phyloP scores from a whole-genome alignment of 345 rosid species.

The Lumnitzera racemosa region DNA sequence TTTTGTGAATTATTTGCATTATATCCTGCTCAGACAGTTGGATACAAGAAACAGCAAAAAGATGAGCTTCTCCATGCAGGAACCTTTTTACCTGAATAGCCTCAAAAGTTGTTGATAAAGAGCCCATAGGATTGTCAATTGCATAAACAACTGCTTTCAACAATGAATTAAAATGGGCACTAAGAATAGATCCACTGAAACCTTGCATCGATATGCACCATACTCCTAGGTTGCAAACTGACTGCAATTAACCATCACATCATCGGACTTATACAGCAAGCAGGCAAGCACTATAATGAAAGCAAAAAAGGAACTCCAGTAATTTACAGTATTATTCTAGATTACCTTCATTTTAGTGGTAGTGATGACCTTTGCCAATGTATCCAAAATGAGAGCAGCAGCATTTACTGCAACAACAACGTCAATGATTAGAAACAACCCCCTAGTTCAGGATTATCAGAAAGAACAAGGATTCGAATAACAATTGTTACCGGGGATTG shows the following conservation, averaged over 20 bases:
- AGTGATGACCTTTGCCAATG: slow-evolving; percentile 28
- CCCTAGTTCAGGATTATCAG: not conserved
- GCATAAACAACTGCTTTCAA: slow-evolving; percentile 44
- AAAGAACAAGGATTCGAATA: not conserved
- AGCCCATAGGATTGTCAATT: slow-evolving; percentile 51
- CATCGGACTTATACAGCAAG: no score
- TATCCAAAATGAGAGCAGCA: slow-evolving; percentile 23
- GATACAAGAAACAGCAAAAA: not conserved
- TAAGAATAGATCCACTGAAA: slow-evolving; percentile 21
- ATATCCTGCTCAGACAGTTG: no score
- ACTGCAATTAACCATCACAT: slow-evolving; percentile 15
- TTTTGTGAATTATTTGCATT: no score
- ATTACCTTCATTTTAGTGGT: slow-evolving; percentile 41
- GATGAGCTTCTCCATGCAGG: not conserved
- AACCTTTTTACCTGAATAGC: slow-evolving; percentile 36
- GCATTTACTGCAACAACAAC: slow-evolving; percentile 24
- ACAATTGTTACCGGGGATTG: slow-evolving; percentile 26
- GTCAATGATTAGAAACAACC: not conserved
- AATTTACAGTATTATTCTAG: not conserved
- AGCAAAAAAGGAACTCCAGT: not conserved
- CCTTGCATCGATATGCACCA: slow-evolving; percentile 63
- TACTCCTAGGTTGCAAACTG: slow-evolving; percentile 41
- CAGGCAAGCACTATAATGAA: no score
- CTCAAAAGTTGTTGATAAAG: slow-evolving; percentile 53
- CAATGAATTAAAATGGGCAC: slow-evolving; percentile 23